Base-by-base conservation (phyloP, 352 stramenopile genomes). In the Hyaloperonospora arabidopsidis region DNA sequence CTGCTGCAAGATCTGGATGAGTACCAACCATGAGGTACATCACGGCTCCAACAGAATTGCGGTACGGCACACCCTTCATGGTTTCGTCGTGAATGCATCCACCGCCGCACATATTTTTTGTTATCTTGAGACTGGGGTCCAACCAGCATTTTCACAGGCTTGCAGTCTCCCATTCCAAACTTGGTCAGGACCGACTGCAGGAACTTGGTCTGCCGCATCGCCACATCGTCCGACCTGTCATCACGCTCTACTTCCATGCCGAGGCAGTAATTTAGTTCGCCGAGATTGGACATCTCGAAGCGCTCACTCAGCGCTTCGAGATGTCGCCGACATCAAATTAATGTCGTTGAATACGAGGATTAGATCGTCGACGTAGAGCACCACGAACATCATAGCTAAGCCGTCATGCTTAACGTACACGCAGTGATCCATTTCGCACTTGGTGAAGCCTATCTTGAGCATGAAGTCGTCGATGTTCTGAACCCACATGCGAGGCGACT, bases 391-490 rank as follows among this genome's bases (percentile, higher is more conserved):
- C 28, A 52, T 40, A n/a, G 40, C 38, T 21, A n/a, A n/a, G n/a
- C n/a, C n/a, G n/a, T n/a, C n/a, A n/a, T n/a, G n/a, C n/a, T n/a
- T n/a, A n/a, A n/a, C n/a, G n/a, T n/a, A n/a, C n/a, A n/a, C n/a
- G n/a, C n/a, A n/a, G n/a, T n/a, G n/a, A n/a, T n/a, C n/a, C n/a
- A n/a, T n/a, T n/a, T n/a, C n/a, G n/a, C n/a, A n/a, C n/a, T n/a
- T n/a, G n/a, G n/a, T n/a, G n/a, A n/a, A n/a, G n/a, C n/a, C n/a
- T n/a, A n/a, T n/a, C n/a, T n/a, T n/a, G n/a, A n/a, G n/a, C n/a
- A n/a, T n/a, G n/a, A n/a, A n/a, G n/a, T 39, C 28, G 28, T 52
- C 25, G 28, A 52, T 52, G 19, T 8, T 38, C 45, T 50, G 25
- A 23, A 38, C 36, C 28, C 7, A 38, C 32, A 38, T 38, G 7